Evolutionary conservation across 169 alveolate species (phyloP).

Genomic region (Pseudocohnilembus persalinus): DNA sequence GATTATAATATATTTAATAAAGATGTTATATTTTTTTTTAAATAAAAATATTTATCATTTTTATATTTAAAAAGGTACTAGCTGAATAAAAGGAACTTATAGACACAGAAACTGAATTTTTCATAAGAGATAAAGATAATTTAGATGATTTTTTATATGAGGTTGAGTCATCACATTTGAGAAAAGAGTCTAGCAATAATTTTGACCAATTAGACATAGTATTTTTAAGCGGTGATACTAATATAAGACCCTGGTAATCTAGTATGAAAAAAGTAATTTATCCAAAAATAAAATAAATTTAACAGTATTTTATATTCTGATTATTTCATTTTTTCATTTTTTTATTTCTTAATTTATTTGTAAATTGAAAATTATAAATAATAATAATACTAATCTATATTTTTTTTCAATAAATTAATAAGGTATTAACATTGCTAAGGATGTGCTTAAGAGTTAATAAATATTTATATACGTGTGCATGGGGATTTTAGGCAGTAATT

Average conservation of each 20-base stretch:
- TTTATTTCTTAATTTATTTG: too few species aligned
- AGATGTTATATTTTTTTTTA: constrained; percentile 9
- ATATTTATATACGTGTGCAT: constrained; percentile 58
- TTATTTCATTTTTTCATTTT: too few species aligned
- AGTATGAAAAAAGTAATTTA: constrained; percentile 33
- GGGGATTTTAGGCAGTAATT: constrained; percentile 70
- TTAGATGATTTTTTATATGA: constrained; percentile 76
- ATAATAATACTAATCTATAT: neutral
- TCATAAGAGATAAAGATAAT: constrained; percentile 52
- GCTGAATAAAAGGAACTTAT: constrained; percentile 42
- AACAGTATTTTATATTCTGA: too few species aligned
- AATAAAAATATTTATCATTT: too few species aligned
- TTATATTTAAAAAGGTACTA: constrained; percentile 16
- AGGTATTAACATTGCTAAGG: constrained; percentile 57
- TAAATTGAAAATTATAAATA: neutral
- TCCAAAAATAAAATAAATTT: too few species aligned
- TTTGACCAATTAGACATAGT: constrained; percentile 75
- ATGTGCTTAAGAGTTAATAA: constrained; percentile 78
- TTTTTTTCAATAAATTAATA: neutral
- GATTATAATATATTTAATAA: constrained; percentile 17
- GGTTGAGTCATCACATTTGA: constrained; percentile 49
- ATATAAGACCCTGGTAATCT: constrained; percentile 65
- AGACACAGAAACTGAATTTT: constrained; percentile 59
- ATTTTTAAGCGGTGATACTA: constrained; percentile 71
- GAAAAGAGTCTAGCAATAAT: constrained; percentile 58